Conservation (phyloP, 1,139 yeast genomes). For the Groenewaldozyma sp. region DNA sequence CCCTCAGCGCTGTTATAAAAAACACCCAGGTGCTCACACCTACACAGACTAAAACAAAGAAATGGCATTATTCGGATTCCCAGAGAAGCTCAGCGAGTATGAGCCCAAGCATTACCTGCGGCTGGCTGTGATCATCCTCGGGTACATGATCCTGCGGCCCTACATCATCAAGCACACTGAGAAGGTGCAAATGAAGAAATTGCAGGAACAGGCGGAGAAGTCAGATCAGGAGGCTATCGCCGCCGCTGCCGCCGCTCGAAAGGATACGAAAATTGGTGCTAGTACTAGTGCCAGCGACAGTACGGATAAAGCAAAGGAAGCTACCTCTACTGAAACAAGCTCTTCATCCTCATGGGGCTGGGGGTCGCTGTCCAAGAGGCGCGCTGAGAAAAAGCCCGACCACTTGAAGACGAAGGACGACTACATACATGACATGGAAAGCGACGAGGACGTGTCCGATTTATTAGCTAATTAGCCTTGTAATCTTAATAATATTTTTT, state of each 20-base stretch:
- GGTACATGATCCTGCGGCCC: conserved; percentile 21
- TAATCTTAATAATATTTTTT: too few relatives aligned
- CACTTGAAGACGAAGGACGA: conserved; percentile 12
- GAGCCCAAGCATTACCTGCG: conserved; percentile 21
- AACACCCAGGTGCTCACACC: too few relatives aligned
- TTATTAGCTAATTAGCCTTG: conserved; percentile 49
- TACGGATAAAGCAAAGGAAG: conserved; percentile 9
- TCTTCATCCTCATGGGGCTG: conserved; percentile 7
- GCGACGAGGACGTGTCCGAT: conserved; percentile 61
- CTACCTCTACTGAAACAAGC: conserved; percentile 7
- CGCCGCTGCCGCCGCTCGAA: conserved; percentile 25
- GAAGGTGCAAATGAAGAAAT: conserved; percentile 42
- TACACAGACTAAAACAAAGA: too few relatives aligned
- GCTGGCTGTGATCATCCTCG: conserved; percentile 19
- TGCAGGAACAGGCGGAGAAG: conserved; percentile 33
- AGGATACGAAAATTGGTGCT: conserved; percentile 7
- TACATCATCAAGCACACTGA: conserved; percentile 18
- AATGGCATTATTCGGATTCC: conserved; percentile 19
- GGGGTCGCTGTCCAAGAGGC: conserved; percentile 6
- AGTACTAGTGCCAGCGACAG: conserved; percentile 4
- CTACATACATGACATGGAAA: conserved; percentile 45
- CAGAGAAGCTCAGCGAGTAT: conserved; percentile 18
- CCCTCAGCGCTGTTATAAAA: too few relatives aligned
- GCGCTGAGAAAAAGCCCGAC: conserved; percentile 7
- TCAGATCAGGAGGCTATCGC: conserved; percentile 37